Evolutionary conservation across 306 rosid species (phyloP).

Genomic region (Cucurbita ficifolia): DNA sequence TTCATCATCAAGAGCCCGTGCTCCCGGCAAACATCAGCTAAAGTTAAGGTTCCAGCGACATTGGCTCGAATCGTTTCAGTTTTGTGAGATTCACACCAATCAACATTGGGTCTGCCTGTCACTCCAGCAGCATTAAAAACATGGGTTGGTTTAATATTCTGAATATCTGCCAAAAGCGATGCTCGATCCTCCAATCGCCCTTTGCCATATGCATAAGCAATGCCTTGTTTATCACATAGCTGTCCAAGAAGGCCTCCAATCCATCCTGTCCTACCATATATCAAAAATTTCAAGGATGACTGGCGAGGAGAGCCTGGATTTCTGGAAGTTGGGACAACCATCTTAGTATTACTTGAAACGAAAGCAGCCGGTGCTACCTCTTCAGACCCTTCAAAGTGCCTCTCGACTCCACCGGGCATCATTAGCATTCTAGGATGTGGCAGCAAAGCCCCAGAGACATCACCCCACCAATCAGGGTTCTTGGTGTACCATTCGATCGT

Average conservation of each 20-base stretch:
- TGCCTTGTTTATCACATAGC: slow-evolving; percentile 28
- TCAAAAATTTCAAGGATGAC: slow-evolving; percentile 24
- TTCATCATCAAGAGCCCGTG: slow-evolving; percentile 47
- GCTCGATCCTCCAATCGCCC: slow-evolving; percentile 21
- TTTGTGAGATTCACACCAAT: slow-evolving; percentile 18
- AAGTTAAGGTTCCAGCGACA: slow-evolving; percentile 21
- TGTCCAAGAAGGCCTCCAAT: slow-evolving; percentile 18
- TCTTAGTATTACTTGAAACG: slow-evolving; percentile 5
- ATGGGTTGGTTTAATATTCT: slow-evolving; percentile 30
- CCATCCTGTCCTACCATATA: slow-evolving; percentile 29
- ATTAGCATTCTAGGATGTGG: slow-evolving; percentile 44
- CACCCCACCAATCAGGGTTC: slow-evolving; percentile 44
- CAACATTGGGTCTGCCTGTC: slow-evolving; percentile 14
- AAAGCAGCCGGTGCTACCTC: background rate
- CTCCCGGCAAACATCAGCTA: slow-evolving; percentile 45
- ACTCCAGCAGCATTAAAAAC: slow-evolving; percentile 34
- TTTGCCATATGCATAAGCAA: slow-evolving; percentile 22
- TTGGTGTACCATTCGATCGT: slow-evolving; percentile 32
- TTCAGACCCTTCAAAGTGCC: slow-evolving; percentile 8
- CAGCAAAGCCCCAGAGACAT: slow-evolving; percentile 38
- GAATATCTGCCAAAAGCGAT: slow-evolving; percentile 16
- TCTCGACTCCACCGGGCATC: slow-evolving; percentile 22
- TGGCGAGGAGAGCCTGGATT: background rate
- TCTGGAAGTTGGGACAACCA: slow-evolving; percentile 10
- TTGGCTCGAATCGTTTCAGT: slow-evolving; percentile 18